A percentile compares a stretch with the other conserved stretches of the same genome.
These are phyloP conservation scores for Salix suchowensis DNA, from an alignment of 345 rosid species.

Conservation along the genomic window DNA sequence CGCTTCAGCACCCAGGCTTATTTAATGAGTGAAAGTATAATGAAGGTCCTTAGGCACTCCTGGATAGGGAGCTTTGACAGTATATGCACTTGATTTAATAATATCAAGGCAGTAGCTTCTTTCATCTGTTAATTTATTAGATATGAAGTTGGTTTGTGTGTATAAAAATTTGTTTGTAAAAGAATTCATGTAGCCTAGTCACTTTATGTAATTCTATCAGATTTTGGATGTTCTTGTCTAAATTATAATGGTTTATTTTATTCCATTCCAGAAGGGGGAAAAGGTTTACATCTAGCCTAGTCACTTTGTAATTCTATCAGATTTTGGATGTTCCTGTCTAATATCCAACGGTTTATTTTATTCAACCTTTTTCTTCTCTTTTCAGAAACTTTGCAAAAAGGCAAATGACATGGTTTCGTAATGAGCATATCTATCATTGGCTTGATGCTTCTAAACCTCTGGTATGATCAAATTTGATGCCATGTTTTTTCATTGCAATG, in stretches of 20 bases:
- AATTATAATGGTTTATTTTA: not conserved
- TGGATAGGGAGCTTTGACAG: not conserved
- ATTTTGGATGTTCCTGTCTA: not conserved
- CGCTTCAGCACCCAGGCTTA: not conserved
- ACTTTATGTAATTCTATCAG: not conserved
- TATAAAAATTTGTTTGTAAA: too few species aligned
- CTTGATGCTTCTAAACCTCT: slow-evolving; percentile 79
- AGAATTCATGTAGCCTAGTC: not conserved
- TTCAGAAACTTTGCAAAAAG: slow-evolving; percentile 88
- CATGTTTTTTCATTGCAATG: not conserved
- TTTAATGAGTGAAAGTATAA: not conserved
- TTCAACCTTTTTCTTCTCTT: slow-evolving; percentile 9
- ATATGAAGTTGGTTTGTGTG: too few species aligned
- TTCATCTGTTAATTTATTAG: not conserved
- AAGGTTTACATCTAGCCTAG: not conserved
- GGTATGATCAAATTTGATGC: slow-evolving; percentile 36
- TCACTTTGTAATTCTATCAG: not conserved
- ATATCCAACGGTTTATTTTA: not conserved
- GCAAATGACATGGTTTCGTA: slow-evolving; percentile 92
- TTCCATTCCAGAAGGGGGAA: not conserved
- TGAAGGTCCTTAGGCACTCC: not conserved
- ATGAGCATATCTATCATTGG: slow-evolving; percentile 84
- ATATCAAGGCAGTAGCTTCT: not conserved
- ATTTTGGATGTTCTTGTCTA: not conserved
- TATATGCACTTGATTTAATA: not conserved